Evolutionary conservation across 352 stramenopile genomes (phyloP), one percentile per base, ranked within the genome.

Genomic region (Phytophthora constricta): DNA sequence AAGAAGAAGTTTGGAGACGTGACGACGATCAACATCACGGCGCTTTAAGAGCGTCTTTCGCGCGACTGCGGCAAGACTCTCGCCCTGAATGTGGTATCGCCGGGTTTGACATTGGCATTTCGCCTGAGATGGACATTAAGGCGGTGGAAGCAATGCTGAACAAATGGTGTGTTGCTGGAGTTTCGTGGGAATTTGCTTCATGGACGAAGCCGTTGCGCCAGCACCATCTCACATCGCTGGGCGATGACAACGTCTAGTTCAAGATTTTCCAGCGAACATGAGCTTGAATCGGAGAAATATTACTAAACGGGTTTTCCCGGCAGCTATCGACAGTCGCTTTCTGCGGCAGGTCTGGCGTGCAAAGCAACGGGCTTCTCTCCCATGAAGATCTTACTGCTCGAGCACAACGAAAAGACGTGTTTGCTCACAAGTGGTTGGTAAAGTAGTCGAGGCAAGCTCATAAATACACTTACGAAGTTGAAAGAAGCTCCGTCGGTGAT

Each of bases 11-110:
- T 99, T 37, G 97, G 97, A 7, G 97, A 99, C 70, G 96, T 99
- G 5, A 98, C 96, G 7, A 98, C 86, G 42, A 74, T 99, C 58
- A 99, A 99, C 76, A 88, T 99, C 37, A 99, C 96, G 4, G 88
- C 95, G 28, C 74, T 99, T n/a, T 9, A 75, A 98, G 72, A 92
- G 86, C 19, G 96, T 95, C 91, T 99, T 14, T 79, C 81, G 43
- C 64, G 69, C 26, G 85, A 95, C 49, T 90, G 86, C 5, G 85
- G 96, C 51, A 74, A 90, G 46, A 92, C 85, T 1, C 98, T 86
- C 69, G 91, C 92, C 5, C 90, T 98, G 50, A 99, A 99, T 69
- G 94, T 98, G 41, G 96, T 99, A 89, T 85, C 45, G 97, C 94
- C 19, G 95, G 81, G 23, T 92, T 99, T 61, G 97, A 99, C 68